Conservation (phyloP, 1,139 yeast species). For the Casaregolazyma suthepensis region DNA sequence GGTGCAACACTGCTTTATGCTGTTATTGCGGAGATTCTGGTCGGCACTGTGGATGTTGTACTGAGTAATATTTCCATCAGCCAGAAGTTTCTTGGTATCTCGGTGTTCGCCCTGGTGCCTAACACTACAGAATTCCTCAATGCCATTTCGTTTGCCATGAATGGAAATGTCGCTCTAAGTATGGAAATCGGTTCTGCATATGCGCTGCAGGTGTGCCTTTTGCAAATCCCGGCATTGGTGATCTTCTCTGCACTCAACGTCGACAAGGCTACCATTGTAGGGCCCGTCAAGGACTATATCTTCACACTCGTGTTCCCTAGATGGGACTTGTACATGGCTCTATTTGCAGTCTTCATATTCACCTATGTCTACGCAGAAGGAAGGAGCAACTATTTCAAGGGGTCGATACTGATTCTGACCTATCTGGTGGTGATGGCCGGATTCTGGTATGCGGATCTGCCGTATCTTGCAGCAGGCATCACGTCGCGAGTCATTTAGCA, state of each 20-base stretch:
- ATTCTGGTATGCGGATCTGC: slow-evolving; percentile 55
- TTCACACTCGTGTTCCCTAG: slow-evolving; percentile 86
- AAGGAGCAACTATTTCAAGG: slow-evolving; percentile 91
- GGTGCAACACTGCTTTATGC: slow-evolving; percentile 87
- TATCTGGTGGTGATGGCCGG: slow-evolving; percentile 76
- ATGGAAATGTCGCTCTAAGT: slow-evolving; percentile 85
- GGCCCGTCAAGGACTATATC: slow-evolving; percentile 40
- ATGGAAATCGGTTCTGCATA: slow-evolving; percentile 99
- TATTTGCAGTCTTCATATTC: slow-evolving; percentile 81
- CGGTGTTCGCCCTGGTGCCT: slow-evolving; percentile 93
- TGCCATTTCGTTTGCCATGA: slow-evolving; percentile 93
- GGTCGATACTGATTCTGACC: slow-evolving; percentile 76
- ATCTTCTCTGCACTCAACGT: slow-evolving; percentile 55
- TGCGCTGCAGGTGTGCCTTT: slow-evolving; percentile 90
- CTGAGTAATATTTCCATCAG: slow-evolving; percentile 67
- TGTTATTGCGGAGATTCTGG: slow-evolving; percentile 88
- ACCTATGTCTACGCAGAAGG: slow-evolving; percentile 97
- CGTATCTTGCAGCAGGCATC: slow-evolving; percentile 1
- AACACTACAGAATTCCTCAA: slow-evolving; percentile 94
- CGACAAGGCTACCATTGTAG: slow-evolving; percentile 25
- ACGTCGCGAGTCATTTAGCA: background rate
- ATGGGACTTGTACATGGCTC: slow-evolving; percentile 89
- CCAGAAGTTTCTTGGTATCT: slow-evolving; percentile 87
- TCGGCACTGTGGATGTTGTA: slow-evolving; percentile 89
- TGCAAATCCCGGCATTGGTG: slow-evolving; percentile 90